Evolutionary conservation across 306 rosid genomes (phyloP).

Genomic region (Prunus campanulata): DNA sequence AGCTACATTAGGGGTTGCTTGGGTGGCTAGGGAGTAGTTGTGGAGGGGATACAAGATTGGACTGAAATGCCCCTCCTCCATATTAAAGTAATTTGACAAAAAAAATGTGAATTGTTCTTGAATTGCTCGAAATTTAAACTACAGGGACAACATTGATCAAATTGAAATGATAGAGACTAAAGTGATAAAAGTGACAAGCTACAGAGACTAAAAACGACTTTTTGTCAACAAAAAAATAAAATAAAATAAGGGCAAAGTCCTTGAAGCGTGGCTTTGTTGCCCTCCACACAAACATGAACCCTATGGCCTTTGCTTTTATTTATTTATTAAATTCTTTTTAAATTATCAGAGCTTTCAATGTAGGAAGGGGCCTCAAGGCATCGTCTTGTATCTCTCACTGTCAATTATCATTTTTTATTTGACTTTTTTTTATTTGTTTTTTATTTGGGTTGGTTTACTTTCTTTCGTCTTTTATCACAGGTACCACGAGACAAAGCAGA

Average conservation of each 20-base stretch:
- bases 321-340: no score
- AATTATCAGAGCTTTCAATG: conserved; percentile 10
- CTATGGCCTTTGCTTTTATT: background rate
- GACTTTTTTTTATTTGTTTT: conserved; percentile 12
- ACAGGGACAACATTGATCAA: no score
- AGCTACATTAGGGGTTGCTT: no score
- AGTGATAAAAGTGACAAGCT: no score
- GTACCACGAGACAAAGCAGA: conserved; percentile 11
- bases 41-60: no score
- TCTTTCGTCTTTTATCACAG: conserved; percentile 12
- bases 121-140: no score
- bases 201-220: no score
- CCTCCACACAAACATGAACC: conserved; percentile 30
- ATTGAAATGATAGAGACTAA: no score
- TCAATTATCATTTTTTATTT: background rate
- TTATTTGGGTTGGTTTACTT: background rate
- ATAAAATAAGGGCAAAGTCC: background rate
- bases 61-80: no score
- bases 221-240: no score
- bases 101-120: rapidly evolving
- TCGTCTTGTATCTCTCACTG: conserved; percentile 20
- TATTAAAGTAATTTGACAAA: no score
- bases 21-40: no score
- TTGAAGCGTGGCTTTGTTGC: conserved; percentile 33
- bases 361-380: background rate